Evolutionary conservation across 2,329 filamentous ascomycete genomes (phyloP), one percentile per base, ranked within the genome.

Genomic region (Aspergillus nomiae): DNA sequence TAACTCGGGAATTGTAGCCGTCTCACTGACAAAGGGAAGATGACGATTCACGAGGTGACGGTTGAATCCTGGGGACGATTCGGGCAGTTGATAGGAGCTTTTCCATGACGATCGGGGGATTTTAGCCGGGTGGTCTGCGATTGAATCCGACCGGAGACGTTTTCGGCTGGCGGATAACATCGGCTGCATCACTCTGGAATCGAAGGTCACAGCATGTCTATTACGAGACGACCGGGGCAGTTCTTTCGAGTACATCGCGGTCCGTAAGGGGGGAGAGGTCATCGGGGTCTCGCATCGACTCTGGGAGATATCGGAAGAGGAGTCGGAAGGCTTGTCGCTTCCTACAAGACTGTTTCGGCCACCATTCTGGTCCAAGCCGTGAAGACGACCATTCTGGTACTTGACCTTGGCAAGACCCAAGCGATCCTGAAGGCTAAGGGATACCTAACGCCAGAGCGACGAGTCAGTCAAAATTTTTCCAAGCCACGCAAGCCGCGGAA

Each of bases 361-460:
- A 86, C 80, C 90, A 87, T 75, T 94, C 84, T 79, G 94, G 87
- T 92, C 76, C 56, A 74, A 63, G 19, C 96, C 86, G 78, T 95
- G 92, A 80, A 97, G 91, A 89, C 93, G 96, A 76, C 94, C 94
- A 82, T 96, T 91, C 80, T 96, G 93, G 70, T 95, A 93, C 82
- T 98, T 98, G 86, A 97, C 95, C 79, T 96, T 95, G 76, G 95
- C 95, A 67, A 98, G 88, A 63, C 95, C 94, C 64, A 99, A 88
- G 67, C 94, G 92, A 82, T 96, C 93, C 81, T 98, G 93, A 60
- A 99, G 85, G 74, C 91, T 91, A 76, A 94, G 87, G 71, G 94
- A 95, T 83, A 99, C 96, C 95, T 98, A 76, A 60, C 72, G 30
- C 7, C 38, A 24, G 34, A 65, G 59, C 43, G 60, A 70, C 66